Base-by-base conservation (phyloP, 805 yeast species). In the Barnettozyma vustinii region DNA sequence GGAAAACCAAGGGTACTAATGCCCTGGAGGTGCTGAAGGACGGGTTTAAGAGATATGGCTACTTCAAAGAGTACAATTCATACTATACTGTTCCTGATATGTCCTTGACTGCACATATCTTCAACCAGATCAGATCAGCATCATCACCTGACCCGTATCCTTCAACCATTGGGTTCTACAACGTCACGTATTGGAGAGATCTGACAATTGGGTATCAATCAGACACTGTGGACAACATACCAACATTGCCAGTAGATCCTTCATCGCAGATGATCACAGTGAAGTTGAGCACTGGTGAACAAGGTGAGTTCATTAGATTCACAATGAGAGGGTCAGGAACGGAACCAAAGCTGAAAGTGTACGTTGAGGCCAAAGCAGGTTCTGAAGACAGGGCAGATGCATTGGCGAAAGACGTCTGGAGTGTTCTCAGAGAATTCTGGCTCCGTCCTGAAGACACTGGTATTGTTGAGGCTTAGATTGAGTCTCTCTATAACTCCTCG, bases 311-410 rank as follows among this genome's bases (percentile, higher is more conserved):
- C 19, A 81, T 88, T 2, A 69, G 96, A 33, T 83, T 91, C 61
- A 91, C 98, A 0, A 81, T 87, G 44, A 75, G 99, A 46, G 97
- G 97, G 0, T 88, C 96, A 3, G 99, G 99, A 10, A 92, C 99
- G 0, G 99, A 92, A 64, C 97, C 97, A 2, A 92, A 92, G 63
- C 71, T 92, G 54, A 92, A 92, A 65, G 87, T 92, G 1, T 92
- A 92, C 67, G 83, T 92, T 32, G 99, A 92, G 62, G 94, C 95
- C 0, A 66, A 66, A 39, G 75, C 88, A 0, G 44, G 53, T 0
- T 63, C 70, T 9, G 86, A 76, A 40, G 59, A 51, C 0, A 61
- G 65, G 4, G 87, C 96, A 0, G 51, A 56, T 0, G 51, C 40
- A 0, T 59, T 83, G 9, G 92, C 96, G 0, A 66, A 66, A 16